phyloP scores from a whole-genome alignment of 495 filamentous ascomycete genomes.

The Collariella sp. region DNA sequence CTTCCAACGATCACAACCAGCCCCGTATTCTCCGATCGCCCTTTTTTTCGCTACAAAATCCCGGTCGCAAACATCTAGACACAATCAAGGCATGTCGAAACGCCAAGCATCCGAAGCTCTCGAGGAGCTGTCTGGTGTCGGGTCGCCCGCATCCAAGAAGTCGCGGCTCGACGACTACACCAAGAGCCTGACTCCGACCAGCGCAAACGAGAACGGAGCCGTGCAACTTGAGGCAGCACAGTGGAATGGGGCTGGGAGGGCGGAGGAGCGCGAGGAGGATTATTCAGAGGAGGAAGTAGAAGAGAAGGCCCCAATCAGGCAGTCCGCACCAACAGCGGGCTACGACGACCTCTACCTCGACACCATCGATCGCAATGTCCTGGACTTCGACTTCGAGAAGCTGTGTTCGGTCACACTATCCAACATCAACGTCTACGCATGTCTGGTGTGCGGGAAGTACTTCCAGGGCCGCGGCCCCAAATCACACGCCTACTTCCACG shows the following conservation, averaged over 20 bases:
- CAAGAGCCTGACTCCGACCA: constrained; percentile 27
- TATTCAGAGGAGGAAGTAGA: constrained; percentile 30
- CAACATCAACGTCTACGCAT: constrained; percentile 98
- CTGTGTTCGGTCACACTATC: constrained; percentile 90
- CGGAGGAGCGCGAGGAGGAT: constrained; percentile 12
- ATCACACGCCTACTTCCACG: constrained; percentile 95
- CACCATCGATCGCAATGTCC: constrained; percentile 80
- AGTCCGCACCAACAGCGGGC: constrained; percentile 72
- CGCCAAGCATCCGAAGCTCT: constrained; percentile 67
- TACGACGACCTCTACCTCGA: constrained; percentile 97
- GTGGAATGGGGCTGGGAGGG: neutral
- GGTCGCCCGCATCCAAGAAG: constrained; percentile 71
- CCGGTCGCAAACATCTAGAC: no score
- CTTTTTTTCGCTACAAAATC: neutral
- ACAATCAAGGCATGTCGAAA: constrained; percentile 38
- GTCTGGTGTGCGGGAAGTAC: constrained; percentile 95
- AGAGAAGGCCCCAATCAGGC: constrained; percentile 48
- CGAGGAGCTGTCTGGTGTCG: constrained; percentile 50
- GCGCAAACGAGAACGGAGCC: constrained; percentile 22
- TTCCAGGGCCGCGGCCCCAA: constrained; percentile 91
- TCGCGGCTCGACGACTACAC: constrained; percentile 53
- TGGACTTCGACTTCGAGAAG: constrained; percentile 98
- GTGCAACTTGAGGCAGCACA: neutral
- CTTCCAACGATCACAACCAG: neutral
- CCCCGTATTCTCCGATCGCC: neutral